Base-by-base conservation (phyloP, 805 yeast genomes). In the Candida khao-thaluensis region DNA sequence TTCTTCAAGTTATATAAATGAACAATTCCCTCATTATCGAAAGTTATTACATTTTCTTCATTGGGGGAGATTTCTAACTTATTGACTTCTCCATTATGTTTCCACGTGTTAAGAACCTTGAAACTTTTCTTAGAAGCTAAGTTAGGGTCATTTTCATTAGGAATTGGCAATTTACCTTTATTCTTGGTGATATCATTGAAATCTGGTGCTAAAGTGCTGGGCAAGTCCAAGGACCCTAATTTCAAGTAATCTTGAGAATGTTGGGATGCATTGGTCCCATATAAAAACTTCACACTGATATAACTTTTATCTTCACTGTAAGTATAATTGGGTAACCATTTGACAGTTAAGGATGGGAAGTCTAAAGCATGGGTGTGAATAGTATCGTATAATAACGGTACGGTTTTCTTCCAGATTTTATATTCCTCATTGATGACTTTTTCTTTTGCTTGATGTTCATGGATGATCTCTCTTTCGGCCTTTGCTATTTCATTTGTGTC, bases 331-430 rank as follows among this genome's bases (percentile, higher is more conserved):
- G 85, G 83, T 24, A 84, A 64, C 79, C 88, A 85, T 48, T 81
- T 77, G 12, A 84, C 73, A 0, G 89, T 69, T 43, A 85, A 61
- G 11, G 87, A 77, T 1, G 95, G 95, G 76, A 81, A 81, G 37
- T 78, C 74, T 17, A 81, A 64, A 7, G 83, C 79, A 34, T 74
- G 75, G 3, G 93, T 82, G 45, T 84, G 81, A 32, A 87, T 67
- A 45, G 82, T 74, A 49, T 82, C 85, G 59, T 87, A 87, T 43
- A 87, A 66, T 48, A 85, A 67, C 3, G 95, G 95, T 10, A 85
- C 82, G 2, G 91, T 76, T 53, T 86, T 85, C 57, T 86, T 87
- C 96, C 96, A 87, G 42, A 81, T 65, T 49, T 72, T 72, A 68
- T 74, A 84, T 62, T 85, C 93, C 59, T 85, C 95, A 51, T 85